Base-by-base conservation (phyloP, 306 rosid species). In the Notholithocarpus densiflorus region DNA sequence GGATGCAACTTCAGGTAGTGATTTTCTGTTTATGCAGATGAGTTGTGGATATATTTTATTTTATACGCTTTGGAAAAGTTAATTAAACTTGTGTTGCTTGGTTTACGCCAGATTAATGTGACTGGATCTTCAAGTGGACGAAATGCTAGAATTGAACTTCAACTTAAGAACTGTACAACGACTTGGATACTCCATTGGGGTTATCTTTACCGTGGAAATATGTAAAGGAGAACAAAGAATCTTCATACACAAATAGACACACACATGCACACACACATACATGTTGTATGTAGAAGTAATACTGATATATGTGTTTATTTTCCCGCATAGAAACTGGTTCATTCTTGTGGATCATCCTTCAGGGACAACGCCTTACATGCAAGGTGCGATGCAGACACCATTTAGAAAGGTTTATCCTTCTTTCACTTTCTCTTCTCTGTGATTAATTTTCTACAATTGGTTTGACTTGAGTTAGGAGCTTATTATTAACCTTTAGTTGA, bases 171-270 rank as follows among this genome's bases (percentile, higher is more conserved):
- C 56, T 72, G 81, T 73, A 20, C 68, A 55, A 71, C 61, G 19
- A 45, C 76, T 23, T 84, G 82, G 87, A 59, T 84, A 43, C 82
- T 84, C 59, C 82, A 84, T 45, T 84, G 84, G 87, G 83, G 87
- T 15, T 65, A 51, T 31, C 32, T 84, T 72, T 66, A 80, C 64
- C 82, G 6, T 29, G 82, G 79, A 72, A 57, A 84, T 24, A 34
- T 12, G 79, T 80, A 79, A 43, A 74, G 26, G 40, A 26, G 37
- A 18, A 4, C 29, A 48, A 37, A 37, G 45, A 37, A 7, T 48
- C 14, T 48, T 10, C 4, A 48, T 48, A 48, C 17, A 48, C 15
- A 13, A 48, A 12, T 48, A 48, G 1, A 48, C 17, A 48, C 53
- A 48, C 53, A 48, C 53, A 13, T 48, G 53, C 53, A 48, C 17